phyloP scores from a whole-genome alignment of 1,139 yeast species.

The Blastobotrys aristatus region DNA sequence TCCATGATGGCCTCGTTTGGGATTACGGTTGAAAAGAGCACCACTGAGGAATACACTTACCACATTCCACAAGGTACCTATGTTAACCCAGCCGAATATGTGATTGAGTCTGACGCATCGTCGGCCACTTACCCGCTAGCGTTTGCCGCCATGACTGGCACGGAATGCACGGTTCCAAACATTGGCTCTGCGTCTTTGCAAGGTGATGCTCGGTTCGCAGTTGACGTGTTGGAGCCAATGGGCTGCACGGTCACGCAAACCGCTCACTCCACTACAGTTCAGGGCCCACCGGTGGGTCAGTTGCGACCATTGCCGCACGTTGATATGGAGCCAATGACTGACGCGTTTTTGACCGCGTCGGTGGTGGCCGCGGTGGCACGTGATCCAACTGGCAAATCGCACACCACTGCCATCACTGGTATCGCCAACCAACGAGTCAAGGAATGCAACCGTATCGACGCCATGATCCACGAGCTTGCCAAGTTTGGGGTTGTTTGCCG shows the following conservation, averaged over 20 bases:
- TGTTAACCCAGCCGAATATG: conserved; percentile 74
- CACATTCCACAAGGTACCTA: conserved; percentile 84
- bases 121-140: conserved; percentile 98
- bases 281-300: conserved; percentile 72
- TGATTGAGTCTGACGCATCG: conserved; percentile 96
- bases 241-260: conserved; percentile 88
- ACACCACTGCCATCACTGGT: conserved; percentile 77
- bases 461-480: conserved; percentile 83
- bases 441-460: conserved; percentile 93
- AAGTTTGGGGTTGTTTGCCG: conserved; percentile 84
- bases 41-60: conserved; percentile 74
- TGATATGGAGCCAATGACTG: conserved; percentile 99
- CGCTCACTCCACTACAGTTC: conserved; percentile 79
- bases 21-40: conserved; percentile 64
- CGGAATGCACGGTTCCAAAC: conserved; percentile 88
- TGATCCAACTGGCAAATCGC: conserved; percentile 31
- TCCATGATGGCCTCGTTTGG: conserved; percentile 94
- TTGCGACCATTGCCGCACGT: conserved; percentile 67
- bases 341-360: conserved; percentile 93
- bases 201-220: conserved; percentile 97
- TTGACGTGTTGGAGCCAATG: conserved; percentile 89
- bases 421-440: conserved; percentile 97
- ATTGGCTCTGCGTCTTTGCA: conserved; percentile 89
- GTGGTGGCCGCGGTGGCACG: conserved; percentile 91
- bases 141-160: conserved; percentile 95